Base-by-base conservation (phyloP, 208 protist species). In the Trypanosoma lewisi region DNA sequence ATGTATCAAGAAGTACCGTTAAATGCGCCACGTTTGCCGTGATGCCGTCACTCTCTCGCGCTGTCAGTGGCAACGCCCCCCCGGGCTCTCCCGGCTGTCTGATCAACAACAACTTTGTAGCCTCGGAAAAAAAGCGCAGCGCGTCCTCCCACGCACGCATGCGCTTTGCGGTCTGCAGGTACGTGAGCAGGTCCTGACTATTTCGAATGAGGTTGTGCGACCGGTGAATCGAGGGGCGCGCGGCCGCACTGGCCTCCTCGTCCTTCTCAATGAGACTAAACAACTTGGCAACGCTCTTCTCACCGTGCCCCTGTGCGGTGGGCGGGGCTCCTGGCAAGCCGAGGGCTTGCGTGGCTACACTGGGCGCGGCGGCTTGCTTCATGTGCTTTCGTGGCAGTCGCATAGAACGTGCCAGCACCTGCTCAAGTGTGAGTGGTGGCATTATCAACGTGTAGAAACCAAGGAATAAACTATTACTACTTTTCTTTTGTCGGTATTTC, bases 351-450 rank as follows among this genome's bases (percentile, higher is more conserved):
- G 4, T 36, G 54, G 7, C 36, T 14, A 39, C 37, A 25, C n/a
- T 47, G 39, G 5, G 23, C 39, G 44, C 12, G 30, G 19, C 36
- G 36, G 12, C 4, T 4, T 67, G 67, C 39, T 62, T 66, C 23
- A 72, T 61, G 27, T 75, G 73, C 28, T 73, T 58, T 0, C 71
- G 70, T 2, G 85, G 84, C 28, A 93, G 74, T 30, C 85, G 81
- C 85, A 95, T 92, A 5, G 84, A 85, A 4, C 85, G 85, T 64
- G 85, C 89, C 34, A 95, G 72, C 33, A 95, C 89, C 70, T 95
- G 89, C 64, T 91, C 83, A 16, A 95, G 76, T 41, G 85, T 93
- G 23, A 88, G 80, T 2, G 83, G 81, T 16, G 85, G 64, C 87
- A 91, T 91, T 53, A 17, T 50, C 12, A 21, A 33, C 36, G 48